phyloP scores from a whole-genome alignment of 2,329 filamentous ascomycete species.

The Trichoderma sp. region DNA sequence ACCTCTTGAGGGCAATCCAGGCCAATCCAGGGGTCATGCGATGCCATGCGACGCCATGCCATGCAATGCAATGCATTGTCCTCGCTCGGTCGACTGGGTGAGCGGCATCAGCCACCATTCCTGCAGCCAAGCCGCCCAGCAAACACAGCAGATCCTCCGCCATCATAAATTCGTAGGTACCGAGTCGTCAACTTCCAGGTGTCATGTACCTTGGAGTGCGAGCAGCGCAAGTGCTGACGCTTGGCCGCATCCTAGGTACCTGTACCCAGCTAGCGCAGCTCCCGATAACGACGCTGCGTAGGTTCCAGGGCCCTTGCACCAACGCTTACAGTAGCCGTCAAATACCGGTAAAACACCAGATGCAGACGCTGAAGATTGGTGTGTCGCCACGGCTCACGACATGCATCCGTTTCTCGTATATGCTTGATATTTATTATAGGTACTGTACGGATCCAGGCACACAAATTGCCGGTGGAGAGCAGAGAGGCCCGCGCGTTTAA shows the following conservation, averaged over 20 bases:
- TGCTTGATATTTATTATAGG: neutral
- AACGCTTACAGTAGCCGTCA: neutral
- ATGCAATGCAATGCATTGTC: neutral
- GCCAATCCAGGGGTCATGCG: neutral
- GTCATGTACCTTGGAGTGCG: neutral
- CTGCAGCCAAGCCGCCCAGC: neutral
- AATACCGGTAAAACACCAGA: neutral
- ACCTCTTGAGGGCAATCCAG: too few species aligned
- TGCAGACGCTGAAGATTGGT: neutral
- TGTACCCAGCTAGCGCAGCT: neutral
- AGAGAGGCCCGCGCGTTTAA: neutral
- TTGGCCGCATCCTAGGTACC: neutral
- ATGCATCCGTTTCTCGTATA: too few species aligned
- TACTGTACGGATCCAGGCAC: neutral
- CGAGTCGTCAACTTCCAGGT: neutral
- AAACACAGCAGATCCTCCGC: neutral
- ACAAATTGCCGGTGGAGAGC: neutral
- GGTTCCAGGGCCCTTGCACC: neutral
- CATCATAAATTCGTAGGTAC: neutral
- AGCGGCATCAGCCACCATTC: constrained; percentile 6
- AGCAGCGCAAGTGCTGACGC: neutral
- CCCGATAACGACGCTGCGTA: neutral
- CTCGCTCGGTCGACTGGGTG: neutral
- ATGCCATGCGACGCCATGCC: neutral
- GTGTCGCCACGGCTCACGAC: neutral